A percentile compares a stretch with the other conserved stretches of the same genome.
Evolutionary conservation across 1,284 basidiomycete genomes (phyloP).

Genomic region (Trichosporon faecale): DNA sequence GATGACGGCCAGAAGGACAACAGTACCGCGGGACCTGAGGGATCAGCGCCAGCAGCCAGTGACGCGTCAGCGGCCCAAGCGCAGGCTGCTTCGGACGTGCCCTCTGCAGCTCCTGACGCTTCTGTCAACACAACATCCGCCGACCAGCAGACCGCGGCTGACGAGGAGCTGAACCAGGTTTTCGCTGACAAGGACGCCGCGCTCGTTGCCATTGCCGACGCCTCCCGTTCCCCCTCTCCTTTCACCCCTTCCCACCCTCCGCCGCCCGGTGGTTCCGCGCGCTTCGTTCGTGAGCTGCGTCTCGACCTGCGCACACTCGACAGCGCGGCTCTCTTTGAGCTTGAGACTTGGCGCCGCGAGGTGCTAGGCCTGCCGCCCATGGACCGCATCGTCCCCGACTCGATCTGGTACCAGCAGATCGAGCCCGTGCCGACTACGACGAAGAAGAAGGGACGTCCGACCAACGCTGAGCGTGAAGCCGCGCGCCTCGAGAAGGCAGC

Average conservation of each 20-base stretch:
- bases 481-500: not conserved
- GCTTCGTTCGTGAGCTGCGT: conserved; percentile 39
- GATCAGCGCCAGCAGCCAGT: not conserved
- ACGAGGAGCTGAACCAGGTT: not conserved
- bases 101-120: not conserved
- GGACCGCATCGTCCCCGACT: conserved; percentile 28
- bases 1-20: not conserved
- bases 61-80: not conserved
- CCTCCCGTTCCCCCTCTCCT: conserved; percentile 14
- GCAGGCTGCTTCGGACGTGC: not conserved
- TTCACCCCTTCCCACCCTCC: conserved; percentile 24
- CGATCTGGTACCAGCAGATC: conserved; percentile 24
- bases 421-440: not conserved
- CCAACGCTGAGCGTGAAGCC: not conserved
- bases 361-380: conserved; percentile 31
- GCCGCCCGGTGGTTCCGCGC: conserved; percentile 32
- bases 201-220: not conserved
- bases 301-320: conserved; percentile 43
- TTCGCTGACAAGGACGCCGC: not conserved
- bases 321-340: conserved; percentile 38
- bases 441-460: conserved; percentile 6
- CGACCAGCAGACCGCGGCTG: not conserved
- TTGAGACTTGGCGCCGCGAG: conserved; percentile 44
- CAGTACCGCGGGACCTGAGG: not conserved
- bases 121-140: not conserved